phyloP scores from a whole-genome alignment of 139 green algal species.

The Mesotaenium endlicherianum region DNA sequence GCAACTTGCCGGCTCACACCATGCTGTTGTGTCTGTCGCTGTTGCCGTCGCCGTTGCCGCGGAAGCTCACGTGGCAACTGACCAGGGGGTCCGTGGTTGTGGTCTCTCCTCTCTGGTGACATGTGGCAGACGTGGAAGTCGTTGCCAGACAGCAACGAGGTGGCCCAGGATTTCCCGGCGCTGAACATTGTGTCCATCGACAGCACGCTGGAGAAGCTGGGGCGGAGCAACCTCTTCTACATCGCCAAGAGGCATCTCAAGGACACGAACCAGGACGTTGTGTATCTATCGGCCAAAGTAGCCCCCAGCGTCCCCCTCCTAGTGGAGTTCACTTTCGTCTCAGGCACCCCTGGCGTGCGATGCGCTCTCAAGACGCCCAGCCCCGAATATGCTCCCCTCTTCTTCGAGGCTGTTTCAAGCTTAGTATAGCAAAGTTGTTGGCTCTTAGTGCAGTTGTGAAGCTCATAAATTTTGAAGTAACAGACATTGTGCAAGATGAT shows the following conservation, averaged over 20 bases:
- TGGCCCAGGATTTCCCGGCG: conserved; percentile 17
- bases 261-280: conserved; percentile 51
- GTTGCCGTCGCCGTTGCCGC: too few relatives aligned
- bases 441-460: too few relatives aligned
- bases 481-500: neutral
- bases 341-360: conserved; percentile 20
- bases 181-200: conserved; percentile 31
- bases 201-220: conserved; percentile 20
- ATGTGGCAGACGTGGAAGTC: conserved; percentile 46
- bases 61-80: too few relatives aligned
- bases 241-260: conserved; percentile 41
- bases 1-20: neutral
- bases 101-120: too few relatives aligned
- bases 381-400: conserved; percentile 25
- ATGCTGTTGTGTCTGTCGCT: neutral
- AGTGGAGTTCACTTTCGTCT: conserved; percentile 39
- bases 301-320: conserved; percentile 29
- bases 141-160: conserved; percentile 47
- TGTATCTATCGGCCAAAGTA: conserved; percentile 47
- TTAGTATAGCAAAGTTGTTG: neutral
- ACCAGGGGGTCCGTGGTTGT: too few relatives aligned
- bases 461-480: neutral
- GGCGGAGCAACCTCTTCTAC: conserved; percentile 49
- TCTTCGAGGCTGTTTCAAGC: conserved; percentile 44
- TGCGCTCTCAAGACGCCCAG: conserved; percentile 42